Evolutionary conservation across 306 rosid species (phyloP).

Genomic region (Lathyrus aphaca): DNA sequence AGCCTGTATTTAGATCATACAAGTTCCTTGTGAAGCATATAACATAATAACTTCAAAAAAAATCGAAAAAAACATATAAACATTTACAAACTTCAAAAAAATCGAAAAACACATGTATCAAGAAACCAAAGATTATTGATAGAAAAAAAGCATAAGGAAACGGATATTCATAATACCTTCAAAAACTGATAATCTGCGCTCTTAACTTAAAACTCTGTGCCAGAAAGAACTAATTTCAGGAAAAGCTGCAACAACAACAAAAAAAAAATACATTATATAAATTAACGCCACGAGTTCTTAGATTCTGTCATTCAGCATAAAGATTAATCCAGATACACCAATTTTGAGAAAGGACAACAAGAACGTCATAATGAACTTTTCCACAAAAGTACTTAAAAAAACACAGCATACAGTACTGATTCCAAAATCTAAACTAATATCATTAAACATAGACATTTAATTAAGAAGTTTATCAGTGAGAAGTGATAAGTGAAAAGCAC

Average conservation of each 20-base stretch:
- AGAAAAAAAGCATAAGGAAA: neutral
- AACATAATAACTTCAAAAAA: neutral
- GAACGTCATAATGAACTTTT: neutral
- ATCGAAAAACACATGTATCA: neutral
- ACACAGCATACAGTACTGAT: neutral
- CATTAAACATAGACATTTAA: neutral
- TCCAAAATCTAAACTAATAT: neutral
- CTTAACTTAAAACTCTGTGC: neutral
- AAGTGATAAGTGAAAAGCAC: slow-evolving; percentile 44
- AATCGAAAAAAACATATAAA: neutral
- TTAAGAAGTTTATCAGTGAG: slow-evolving; percentile 32
- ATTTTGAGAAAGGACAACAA: neutral
- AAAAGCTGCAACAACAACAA: slow-evolving; percentile 18
- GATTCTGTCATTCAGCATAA: slow-evolving; percentile 17
- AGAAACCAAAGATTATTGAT: neutral
- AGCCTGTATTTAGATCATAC: neutral
- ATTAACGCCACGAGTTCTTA: neutral
- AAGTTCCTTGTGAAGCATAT: neutral
- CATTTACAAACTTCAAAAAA: neutral
- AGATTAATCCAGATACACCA: slow-evolving; percentile 16
- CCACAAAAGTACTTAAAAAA: neutral
- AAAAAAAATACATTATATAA: neutral
- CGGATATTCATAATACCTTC: slow-evolving; percentile 26
- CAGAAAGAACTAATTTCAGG: neutral
- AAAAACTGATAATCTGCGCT: slow-evolving; percentile 10